phyloP scores from a whole-genome alignment of 352 stramenopile species.

The Phytophthora cactorum region DNA sequence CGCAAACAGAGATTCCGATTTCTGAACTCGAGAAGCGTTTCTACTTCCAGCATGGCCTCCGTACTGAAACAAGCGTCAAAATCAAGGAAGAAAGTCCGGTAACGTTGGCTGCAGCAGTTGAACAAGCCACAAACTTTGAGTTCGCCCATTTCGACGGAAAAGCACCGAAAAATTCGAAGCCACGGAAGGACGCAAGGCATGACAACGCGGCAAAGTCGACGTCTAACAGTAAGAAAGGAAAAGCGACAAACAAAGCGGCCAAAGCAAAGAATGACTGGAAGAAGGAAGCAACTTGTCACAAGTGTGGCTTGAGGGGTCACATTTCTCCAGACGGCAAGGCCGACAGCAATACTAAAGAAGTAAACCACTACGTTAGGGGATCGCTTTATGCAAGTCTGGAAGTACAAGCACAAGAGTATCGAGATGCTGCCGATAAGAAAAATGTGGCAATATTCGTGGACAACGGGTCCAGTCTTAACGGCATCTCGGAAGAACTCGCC shows the following conservation, averaged over 20 bases:
- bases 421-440: too few species aligned
- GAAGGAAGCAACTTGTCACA: background rate
- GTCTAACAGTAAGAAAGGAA: too few species aligned
- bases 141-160: background rate
- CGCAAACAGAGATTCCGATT: background rate
- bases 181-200: too few species aligned
- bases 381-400: background rate
- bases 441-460: background rate
- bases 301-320: background rate
- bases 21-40: background rate
- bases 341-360: background rate
- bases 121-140: background rate
- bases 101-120: background rate
- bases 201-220: too few species aligned
- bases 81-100: background rate
- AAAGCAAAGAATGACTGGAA: too few species aligned
- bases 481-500: background rate
- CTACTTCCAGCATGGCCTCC: background rate
- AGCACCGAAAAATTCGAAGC: too few species aligned
- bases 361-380: background rate
- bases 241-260: too few species aligned
- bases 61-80: background rate
- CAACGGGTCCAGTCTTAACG: background rate
- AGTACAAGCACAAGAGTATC: background rate
- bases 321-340: background rate